A percentile compares a stretch with the other conserved stretches of the same genome.
Evolutionary conservation across 805 yeast genomes (phyloP).

Genomic region (Starmerella stellata): DNA sequence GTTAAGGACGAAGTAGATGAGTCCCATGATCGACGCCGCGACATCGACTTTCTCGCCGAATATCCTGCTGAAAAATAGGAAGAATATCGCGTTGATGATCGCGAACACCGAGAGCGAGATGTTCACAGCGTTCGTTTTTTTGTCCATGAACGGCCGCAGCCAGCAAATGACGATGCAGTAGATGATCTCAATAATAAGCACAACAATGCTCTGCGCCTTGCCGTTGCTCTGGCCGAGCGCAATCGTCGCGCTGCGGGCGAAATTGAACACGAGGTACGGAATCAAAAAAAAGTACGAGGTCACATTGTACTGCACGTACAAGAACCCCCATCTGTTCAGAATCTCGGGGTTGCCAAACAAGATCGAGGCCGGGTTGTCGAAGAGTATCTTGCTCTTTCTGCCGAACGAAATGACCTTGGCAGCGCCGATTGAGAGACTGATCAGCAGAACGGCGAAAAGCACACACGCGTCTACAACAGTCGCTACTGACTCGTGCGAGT

Average conservation of each 20-base stretch:
- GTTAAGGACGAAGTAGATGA: constrained; percentile 72
- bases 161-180: constrained; percentile 49
- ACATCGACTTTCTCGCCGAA: constrained; percentile 59
- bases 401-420: constrained; percentile 60
- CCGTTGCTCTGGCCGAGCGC: constrained; percentile 74
- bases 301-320: constrained; percentile 82
- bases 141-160: constrained; percentile 83
- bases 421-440: constrained; percentile 54
- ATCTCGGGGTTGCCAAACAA: constrained; percentile 68
- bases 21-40: constrained; percentile 83
- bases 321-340: constrained; percentile 75
- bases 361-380: constrained; percentile 81
- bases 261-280: constrained; percentile 44
- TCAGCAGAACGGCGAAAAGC: constrained; percentile 38
- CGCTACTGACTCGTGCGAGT: constrained; percentile 68
- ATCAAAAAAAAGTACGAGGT: constrained; percentile 68
- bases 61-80: constrained; percentile 69
- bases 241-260: constrained; percentile 62
- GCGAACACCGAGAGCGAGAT: constrained; percentile 67
- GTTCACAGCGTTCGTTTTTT: constrained; percentile 83
- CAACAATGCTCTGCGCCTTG: constrained; percentile 58
- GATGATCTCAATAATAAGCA: constrained; percentile 56
- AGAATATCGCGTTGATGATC: constrained; percentile 67
- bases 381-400: constrained; percentile 45
- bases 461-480: constrained; percentile 62